A percentile compares a stretch with the other conserved stretches of the same genome.
phyloP scores from a whole-genome alignment of 2,329 filamentous ascomycete genomes.

The Chrysoporthe puriensis region DNA sequence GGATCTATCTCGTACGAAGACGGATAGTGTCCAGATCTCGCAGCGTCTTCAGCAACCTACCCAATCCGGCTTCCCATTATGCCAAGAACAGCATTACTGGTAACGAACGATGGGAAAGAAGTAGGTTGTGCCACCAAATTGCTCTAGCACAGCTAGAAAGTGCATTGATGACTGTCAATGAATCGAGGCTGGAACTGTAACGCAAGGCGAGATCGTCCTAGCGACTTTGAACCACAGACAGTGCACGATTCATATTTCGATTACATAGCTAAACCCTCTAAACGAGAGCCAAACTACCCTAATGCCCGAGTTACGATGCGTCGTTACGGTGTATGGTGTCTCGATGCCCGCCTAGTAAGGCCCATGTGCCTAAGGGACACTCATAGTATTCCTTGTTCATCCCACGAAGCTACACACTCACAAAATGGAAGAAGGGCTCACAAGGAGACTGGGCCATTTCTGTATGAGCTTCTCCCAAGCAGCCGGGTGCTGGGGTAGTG shows the following conservation, averaged over 20 bases:
- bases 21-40: neutral
- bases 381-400: neutral
- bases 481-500: neutral
- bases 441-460: neutral
- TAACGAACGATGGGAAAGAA: neutral
- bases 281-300: neutral
- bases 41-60: neutral
- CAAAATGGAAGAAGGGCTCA: too few relatives aligned
- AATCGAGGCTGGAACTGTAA: neutral
- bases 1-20: neutral
- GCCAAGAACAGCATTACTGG: neutral
- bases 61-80: neutral
- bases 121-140: neutral
- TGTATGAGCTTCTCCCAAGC: neutral
- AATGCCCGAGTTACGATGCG: neutral
- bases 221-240: neutral
- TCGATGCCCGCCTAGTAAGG: neutral
- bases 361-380: neutral
- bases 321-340: neutral
- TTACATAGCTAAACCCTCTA: neutral
- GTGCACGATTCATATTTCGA: neutral
- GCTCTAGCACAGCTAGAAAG: neutral
- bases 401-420: neutral
- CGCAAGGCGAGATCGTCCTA: neutral
- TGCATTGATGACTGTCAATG: neutral